Conservation (phyloP, 495 filamentous ascomycete species). For the Xylaria castorea region DNA sequence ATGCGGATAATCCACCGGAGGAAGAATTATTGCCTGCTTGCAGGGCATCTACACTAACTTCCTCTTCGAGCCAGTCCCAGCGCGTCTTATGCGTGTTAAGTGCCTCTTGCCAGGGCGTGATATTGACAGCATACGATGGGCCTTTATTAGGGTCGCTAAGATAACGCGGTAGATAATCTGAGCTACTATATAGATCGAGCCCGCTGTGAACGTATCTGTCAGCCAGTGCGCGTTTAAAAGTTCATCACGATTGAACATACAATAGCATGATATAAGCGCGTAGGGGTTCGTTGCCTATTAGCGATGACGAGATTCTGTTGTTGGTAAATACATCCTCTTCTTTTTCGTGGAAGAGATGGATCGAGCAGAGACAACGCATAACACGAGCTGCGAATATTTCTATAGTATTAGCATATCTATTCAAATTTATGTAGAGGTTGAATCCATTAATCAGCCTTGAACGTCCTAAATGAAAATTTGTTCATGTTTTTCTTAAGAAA, state of each 20-base stretch:
- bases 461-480: background rate
- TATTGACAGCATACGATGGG: slow-evolving; percentile 38
- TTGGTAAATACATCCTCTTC: slow-evolving; percentile 42
- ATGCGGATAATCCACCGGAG: background rate
- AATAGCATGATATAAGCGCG: slow-evolving; percentile 43
- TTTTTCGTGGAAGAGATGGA: slow-evolving; percentile 42
- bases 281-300: slow-evolving; percentile 44
- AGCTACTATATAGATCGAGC: slow-evolving; percentile 41
- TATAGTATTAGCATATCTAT: background rate
- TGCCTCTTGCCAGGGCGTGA: slow-evolving; percentile 44
- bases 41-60: slow-evolving; percentile 26
- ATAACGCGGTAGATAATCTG: slow-evolving; percentile 42
- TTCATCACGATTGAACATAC: slow-evolving; percentile 25
- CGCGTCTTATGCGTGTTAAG: slow-evolving; percentile 38
- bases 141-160: slow-evolving; percentile 39
- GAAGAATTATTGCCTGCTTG: background rate
- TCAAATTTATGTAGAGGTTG: background rate
- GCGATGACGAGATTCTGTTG: slow-evolving; percentile 42
- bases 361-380: slow-evolving; percentile 46
- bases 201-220: slow-evolving; percentile 21
- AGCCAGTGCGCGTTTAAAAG: background rate
- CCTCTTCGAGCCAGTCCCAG: slow-evolving; percentile 50
- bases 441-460: background rate
- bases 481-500: background rate
- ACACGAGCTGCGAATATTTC: slow-evolving; percentile 35